A percentile compares a stretch with the other conserved stretches of the same genome.
phyloP scores from a whole-genome alignment of 2,329 filamentous ascomycete species.

The Colletotrichum kahawae region DNA sequence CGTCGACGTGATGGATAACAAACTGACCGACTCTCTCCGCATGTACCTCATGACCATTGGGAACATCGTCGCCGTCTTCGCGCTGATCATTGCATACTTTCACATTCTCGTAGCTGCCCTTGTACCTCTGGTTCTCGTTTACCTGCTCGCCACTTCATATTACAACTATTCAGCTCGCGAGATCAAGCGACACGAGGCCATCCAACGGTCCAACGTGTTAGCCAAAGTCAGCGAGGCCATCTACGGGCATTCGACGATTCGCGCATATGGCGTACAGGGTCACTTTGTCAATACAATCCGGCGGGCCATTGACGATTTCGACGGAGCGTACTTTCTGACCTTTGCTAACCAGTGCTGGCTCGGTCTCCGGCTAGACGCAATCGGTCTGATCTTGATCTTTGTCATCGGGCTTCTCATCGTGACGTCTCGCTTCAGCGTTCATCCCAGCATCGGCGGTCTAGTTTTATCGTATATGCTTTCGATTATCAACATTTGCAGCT shows the following conservation, averaged over 20 bases:
- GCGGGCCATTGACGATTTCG: slow-evolving; percentile 82
- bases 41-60: slow-evolving; percentile 89
- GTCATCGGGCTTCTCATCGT: slow-evolving; percentile 90
- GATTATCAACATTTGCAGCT: slow-evolving; percentile 94
- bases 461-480: slow-evolving; percentile 93
- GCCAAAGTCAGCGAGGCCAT: slow-evolving; percentile 90
- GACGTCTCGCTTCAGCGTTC: slow-evolving; percentile 83
- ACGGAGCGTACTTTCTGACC: slow-evolving; percentile 90
- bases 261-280: slow-evolving; percentile 82
- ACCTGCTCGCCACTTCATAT: slow-evolving; percentile 82
- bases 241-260: slow-evolving; percentile 80
- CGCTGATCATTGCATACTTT: slow-evolving; percentile 90
- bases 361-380: slow-evolving; percentile 79
- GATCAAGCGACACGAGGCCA: slow-evolving; percentile 89
- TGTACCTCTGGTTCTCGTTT: slow-evolving; percentile 72
- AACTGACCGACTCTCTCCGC: slow-evolving; percentile 82
- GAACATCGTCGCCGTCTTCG: slow-evolving; percentile 82
- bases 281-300: slow-evolving; percentile 76
- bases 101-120: slow-evolving; percentile 76
- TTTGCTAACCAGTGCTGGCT: slow-evolving; percentile 96
- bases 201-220: slow-evolving; percentile 86
- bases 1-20: slow-evolving; percentile 95
- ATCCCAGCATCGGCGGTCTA: slow-evolving; percentile 82
- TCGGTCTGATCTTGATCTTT: slow-evolving; percentile 86
- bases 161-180: slow-evolving; percentile 90